phyloP scores from a whole-genome alignment of 108 stramenopile species.

The Aurantiochytrium sp. region DNA sequence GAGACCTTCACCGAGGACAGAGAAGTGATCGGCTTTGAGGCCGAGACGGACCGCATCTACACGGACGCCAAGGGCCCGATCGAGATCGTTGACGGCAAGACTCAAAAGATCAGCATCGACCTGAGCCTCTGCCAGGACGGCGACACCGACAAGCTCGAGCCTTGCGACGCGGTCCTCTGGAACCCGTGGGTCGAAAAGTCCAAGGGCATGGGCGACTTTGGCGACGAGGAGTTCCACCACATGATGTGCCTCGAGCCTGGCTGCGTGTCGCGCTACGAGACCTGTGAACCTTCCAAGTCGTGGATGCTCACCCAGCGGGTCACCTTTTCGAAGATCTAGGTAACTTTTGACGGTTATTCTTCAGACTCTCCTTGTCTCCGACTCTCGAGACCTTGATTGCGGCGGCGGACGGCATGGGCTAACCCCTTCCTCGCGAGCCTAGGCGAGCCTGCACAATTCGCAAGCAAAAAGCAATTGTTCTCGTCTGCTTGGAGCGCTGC shows the following conservation, averaged over 20 bases:
- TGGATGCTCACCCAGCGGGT: not conserved
- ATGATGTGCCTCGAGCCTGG: constrained; percentile 60
- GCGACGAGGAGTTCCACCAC: constrained; percentile 44
- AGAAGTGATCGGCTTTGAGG: not conserved
- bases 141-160: not conserved
- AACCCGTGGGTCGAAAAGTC: constrained; percentile 55
- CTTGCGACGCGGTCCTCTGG: constrained; percentile 51
- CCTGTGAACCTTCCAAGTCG: not conserved
- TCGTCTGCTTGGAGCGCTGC: too few species aligned
- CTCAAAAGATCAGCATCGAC: not conserved
- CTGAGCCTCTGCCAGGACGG: not conserved
- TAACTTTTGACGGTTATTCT: too few species aligned
- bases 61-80: not conserved
- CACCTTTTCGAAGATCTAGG: not conserved
- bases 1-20: not conserved
- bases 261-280: constrained; percentile 39
- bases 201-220: constrained; percentile 45
- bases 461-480: too few species aligned
- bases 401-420: too few species aligned
- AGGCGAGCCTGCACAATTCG: too few species aligned
- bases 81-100: not conserved
- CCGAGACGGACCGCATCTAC: constrained; percentile 36
- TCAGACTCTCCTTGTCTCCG: too few species aligned
- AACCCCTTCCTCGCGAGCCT: too few species aligned
- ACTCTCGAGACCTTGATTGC: too few species aligned